These are phyloP conservation scores for Pterocarpus santalinus DNA, from an alignment of 306 rosid genomes.

Conservation along the genomic window DNA sequence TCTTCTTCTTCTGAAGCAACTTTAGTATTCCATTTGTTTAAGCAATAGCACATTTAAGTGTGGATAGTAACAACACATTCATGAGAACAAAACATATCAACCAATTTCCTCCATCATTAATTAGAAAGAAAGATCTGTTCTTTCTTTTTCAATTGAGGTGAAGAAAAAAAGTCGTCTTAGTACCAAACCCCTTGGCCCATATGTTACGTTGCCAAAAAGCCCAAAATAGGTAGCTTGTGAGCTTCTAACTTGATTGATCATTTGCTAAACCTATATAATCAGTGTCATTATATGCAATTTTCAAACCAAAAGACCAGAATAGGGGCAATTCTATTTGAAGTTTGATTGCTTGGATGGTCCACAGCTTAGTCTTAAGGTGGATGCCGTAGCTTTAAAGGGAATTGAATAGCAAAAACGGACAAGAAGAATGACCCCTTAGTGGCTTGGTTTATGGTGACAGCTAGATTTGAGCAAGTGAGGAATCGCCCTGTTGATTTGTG, in stretches of 20 bases:
- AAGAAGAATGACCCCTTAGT: conserved; percentile 4
- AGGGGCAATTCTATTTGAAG: conserved; percentile 3
- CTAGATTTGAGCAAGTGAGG: conserved; percentile 6
- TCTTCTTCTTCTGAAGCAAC: background rate
- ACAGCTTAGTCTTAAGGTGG: conserved; percentile 21
- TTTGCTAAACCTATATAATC: background rate
- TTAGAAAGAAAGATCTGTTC: background rate
- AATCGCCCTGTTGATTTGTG: background rate
- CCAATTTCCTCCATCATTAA: conserved; percentile 28
- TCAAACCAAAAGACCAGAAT: conserved; percentile 33
- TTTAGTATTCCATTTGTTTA: background rate
- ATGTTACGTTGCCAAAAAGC: background rate
- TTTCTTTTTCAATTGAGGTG: background rate
- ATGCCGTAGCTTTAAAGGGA: conserved; percentile 10
- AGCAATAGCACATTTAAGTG: conserved; percentile 1
- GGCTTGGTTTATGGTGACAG: background rate
- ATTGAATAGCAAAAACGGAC: background rate
- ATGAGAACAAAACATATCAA: background rate
- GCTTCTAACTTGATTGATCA: conserved; percentile 9
- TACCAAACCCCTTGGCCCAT: conserved; percentile 16
- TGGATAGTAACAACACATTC: background rate
- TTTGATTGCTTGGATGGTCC: conserved; percentile 51
- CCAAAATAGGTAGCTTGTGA: background rate
- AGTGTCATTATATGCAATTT: conserved; percentile 42
- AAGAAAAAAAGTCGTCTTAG: background rate